Percentiles rank a stretch among this genome's conserved stretches.
Evolutionary conservation across 306 rosid species (phyloP).

Genomic region (Sechiopsis laciniata): DNA sequence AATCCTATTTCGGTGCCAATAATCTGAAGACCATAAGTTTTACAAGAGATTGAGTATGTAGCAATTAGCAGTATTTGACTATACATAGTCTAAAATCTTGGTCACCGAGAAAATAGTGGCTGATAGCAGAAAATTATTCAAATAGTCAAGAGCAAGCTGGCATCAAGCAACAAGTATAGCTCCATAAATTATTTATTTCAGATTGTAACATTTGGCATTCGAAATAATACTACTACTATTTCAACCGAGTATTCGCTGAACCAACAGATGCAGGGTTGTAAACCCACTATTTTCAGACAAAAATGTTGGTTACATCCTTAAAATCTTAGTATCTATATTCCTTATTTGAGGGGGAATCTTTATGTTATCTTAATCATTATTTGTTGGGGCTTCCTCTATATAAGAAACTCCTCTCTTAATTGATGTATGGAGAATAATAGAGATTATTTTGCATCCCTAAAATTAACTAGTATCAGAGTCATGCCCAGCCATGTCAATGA

Average conservation of each 20-base stretch:
- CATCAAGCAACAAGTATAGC: not conserved
- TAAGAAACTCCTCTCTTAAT: too few species aligned
- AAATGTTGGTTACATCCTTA: not conserved
- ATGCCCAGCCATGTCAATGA: too few species aligned
- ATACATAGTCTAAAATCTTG: not conserved
- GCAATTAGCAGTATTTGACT: not conserved
- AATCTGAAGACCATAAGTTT: not conserved
- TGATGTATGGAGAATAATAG: too few species aligned
- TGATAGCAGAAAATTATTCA: not conserved
- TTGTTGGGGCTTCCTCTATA: too few species aligned
- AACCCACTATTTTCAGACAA: not conserved
- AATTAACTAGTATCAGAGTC: too few species aligned
- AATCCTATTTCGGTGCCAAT: too few species aligned
- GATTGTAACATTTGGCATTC: not conserved
- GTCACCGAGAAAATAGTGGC: not conserved
- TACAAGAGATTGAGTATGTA: not conserved
- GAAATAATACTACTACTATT: not conserved
- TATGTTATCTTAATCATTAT: too few species aligned
- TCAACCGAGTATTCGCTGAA: not conserved
- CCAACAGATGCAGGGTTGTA: not conserved
- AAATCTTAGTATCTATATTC: too few species aligned
- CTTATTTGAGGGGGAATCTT: too few species aligned
- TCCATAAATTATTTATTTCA: not conserved
- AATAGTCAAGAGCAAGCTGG: not conserved
- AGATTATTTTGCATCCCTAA: too few species aligned